Conservation (phyloP, 2,329 filamentous ascomycete species). For the Dactylella cylindrospora region DNA sequence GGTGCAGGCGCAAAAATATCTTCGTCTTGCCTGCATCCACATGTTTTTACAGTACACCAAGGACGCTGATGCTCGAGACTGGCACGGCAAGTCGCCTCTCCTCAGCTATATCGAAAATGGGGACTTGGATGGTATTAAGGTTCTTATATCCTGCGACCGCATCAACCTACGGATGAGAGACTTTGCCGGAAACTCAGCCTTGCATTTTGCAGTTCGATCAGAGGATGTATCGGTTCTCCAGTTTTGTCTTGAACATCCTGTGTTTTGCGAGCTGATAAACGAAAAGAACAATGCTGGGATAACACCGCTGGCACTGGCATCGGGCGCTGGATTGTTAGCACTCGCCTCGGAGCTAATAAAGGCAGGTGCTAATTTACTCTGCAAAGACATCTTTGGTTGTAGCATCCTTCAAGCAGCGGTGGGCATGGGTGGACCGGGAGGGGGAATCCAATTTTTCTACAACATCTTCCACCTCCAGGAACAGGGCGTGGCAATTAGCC, state of each 20-base stretch:
- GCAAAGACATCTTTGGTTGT: neutral
- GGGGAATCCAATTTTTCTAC: neutral
- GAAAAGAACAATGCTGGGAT: constrained; percentile 2
- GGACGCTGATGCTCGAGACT: neutral
- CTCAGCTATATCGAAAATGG: neutral
- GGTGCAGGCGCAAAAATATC: neutral
- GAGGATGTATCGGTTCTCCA: neutral
- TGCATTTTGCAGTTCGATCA: neutral
- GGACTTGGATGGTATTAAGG: neutral
- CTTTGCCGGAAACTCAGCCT: neutral
- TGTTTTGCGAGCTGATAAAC: neutral
- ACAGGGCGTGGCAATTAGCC: neutral
- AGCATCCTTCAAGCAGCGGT: neutral
- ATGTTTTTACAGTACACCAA: neutral
- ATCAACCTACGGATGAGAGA: neutral
- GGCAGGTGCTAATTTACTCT: neutral
- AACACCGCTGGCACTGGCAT: neutral
- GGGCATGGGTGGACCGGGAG: too few species aligned
- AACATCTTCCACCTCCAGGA: constrained; percentile 1
- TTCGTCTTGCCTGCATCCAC: neutral
- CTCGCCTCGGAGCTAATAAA: neutral
- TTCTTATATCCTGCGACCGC: neutral
- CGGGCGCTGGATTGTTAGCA: neutral
- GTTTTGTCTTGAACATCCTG: constrained; percentile 6
- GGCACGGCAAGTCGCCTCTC: neutral